These are phyloP conservation scores for Phytophthora pluvialis DNA, from an alignment of 352 stramenopile species.

Conservation along the genomic window DNA sequence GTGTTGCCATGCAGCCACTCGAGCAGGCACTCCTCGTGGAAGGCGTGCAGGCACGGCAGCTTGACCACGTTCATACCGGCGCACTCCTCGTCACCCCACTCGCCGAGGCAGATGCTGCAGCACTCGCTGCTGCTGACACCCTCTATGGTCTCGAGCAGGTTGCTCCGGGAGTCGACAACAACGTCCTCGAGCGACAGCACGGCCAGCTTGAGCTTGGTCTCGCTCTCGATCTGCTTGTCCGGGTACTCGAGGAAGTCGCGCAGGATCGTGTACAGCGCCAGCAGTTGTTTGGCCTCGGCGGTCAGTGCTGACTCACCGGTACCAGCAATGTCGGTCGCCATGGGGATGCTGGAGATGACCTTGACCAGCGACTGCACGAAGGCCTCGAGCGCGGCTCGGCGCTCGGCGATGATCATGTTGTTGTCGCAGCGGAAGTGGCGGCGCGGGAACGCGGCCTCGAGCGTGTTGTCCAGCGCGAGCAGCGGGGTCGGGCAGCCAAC, in stretches of 20 bases:
- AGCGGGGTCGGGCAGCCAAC: conserved; percentile 28
- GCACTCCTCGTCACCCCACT: conserved; percentile 87
- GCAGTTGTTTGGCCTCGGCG: conserved; percentile 51
- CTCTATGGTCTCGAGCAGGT: conserved; percentile 56
- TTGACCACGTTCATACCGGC: conserved; percentile 84
- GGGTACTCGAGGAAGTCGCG: conserved; percentile 86
- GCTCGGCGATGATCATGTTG: conserved; percentile 73
- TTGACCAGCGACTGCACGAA: conserved; percentile 88
- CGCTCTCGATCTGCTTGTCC: conserved; percentile 87
- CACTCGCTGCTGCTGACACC: conserved; percentile 63
- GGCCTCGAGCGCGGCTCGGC: conserved; percentile 66
- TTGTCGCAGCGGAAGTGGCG: conserved; percentile 81
- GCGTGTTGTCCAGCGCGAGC: conserved; percentile 55
- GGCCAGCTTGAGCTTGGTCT: conserved; percentile 83
- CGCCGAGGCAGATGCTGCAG: conserved; percentile 85
- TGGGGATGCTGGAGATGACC: conserved; percentile 78
- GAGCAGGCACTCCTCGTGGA: conserved; percentile 89
- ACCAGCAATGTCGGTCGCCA: conserved; percentile 35
- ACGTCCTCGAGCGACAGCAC: conserved; percentile 87
- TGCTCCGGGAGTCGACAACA: conserved; percentile 75
- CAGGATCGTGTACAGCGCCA: conserved; percentile 74
- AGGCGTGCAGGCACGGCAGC: conserved; percentile 82
- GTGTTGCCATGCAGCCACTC: conserved; percentile 85
- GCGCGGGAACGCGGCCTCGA: conserved; percentile 66
- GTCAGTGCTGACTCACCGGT: conserved; percentile 7